phyloP scores from a whole-genome alignment of 1,139 yeast species.

The Geotrichum reessii region DNA sequence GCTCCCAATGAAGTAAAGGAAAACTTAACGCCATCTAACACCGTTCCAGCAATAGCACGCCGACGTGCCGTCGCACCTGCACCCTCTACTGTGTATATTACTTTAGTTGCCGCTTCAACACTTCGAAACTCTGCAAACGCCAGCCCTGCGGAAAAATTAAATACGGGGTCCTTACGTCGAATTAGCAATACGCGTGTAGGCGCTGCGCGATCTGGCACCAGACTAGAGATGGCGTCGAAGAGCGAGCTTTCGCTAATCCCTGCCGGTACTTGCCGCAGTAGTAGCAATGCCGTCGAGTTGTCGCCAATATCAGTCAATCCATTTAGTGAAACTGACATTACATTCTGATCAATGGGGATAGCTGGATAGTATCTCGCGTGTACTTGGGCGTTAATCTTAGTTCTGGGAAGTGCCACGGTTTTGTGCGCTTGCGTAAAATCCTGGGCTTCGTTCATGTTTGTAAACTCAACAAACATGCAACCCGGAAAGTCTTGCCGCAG shows the following conservation, averaged over 20 bases:
- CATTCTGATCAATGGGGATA: conserved; percentile 5
- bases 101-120: conserved; percentile 7
- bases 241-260: background rate
- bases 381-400: background rate
- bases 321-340: background rate
- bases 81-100: conserved; percentile 2
- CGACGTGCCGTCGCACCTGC: background rate
- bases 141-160: conserved; percentile 13
- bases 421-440: background rate
- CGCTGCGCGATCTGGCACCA: background rate
- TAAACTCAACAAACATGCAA: conserved; percentile 4
- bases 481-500: conserved; percentile 3
- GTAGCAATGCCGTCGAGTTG: conserved; percentile 12
- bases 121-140: conserved; percentile 17
- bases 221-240: background rate
- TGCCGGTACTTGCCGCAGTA: conserved; percentile 10
- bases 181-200: conserved; percentile 10
- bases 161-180: conserved; percentile 2
- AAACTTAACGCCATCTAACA: background rate
- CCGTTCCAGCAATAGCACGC: conserved; percentile 1
- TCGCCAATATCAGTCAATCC: conserved; percentile 16
- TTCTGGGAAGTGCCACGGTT: background rate
- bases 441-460: background rate
- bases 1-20: conserved; percentile 18
- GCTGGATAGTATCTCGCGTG: background rate